Percentiles rank a stretch among this genome's conserved stretches.
phyloP scores from a whole-genome alignment of 345 rosid species.

The Microcos paniculata region DNA sequence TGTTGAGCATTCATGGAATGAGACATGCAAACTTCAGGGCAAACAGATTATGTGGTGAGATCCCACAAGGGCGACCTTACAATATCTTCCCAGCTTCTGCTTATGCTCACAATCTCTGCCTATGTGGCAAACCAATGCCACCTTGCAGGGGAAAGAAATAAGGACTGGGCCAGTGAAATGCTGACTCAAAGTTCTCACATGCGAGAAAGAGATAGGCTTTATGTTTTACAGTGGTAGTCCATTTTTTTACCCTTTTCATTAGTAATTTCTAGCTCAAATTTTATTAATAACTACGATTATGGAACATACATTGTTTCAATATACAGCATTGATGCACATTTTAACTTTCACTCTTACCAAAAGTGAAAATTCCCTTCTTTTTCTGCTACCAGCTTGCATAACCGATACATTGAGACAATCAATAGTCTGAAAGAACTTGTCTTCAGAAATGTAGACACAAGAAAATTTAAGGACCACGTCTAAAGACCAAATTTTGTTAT shows the following conservation, averaged over 20 bases:
- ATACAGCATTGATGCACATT: not conserved
- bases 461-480: slow-evolving; percentile 12
- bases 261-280: slow-evolving; percentile 15
- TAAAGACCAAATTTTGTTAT: slow-evolving; percentile 18
- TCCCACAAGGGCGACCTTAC: slow-evolving; percentile 90
- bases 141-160: slow-evolving; percentile 53
- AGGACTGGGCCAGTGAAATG: slow-evolving; percentile 55
- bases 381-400: not conserved
- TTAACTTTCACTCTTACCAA: not conserved
- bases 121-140: slow-evolving; percentile 89
- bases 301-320: slow-evolving; percentile 14
- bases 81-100: slow-evolving; percentile 74
- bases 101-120: slow-evolving; percentile 86
- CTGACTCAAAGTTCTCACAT: slow-evolving; percentile 51
- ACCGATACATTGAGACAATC: not conserved
- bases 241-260: not conserved
- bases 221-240: slow-evolving; percentile 24
- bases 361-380: not conserved
- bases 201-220: slow-evolving; percentile 8
- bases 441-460: slow-evolving; percentile 19
- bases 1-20: slow-evolving; percentile 47
- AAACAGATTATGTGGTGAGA: slow-evolving; percentile 83
- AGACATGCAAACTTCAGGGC: slow-evolving; percentile 84
- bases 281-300: slow-evolving; percentile 22
- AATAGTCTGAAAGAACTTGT: not conserved